Evolutionary conservation across 202 grass and related monocot genomes (phyloP).

Genomic region (Setaria viridis): DNA sequence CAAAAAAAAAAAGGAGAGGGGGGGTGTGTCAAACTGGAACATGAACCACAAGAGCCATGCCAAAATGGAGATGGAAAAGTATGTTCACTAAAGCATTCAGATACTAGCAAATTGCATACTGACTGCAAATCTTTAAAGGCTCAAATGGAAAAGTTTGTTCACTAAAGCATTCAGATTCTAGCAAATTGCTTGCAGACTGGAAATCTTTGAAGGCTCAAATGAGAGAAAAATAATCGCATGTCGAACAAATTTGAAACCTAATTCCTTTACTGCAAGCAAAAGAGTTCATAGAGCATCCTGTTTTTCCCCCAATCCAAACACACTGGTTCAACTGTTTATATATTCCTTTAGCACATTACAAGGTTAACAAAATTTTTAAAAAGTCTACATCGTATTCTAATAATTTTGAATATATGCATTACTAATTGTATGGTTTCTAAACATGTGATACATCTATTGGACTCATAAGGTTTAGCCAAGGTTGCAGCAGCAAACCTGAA

Average conservation of each 20-base stretch:
- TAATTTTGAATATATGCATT: not conserved
- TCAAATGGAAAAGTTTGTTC: conserved; percentile 12
- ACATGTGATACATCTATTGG: not conserved
- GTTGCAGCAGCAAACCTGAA: conserved; percentile 77
- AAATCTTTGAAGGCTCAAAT: conserved; percentile 1
- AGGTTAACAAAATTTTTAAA: conserved; percentile 22
- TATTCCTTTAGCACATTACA: conserved; percentile 3
- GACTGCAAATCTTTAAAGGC: not conserved
- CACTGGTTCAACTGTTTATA: not conserved
- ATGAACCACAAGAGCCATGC: conserved; percentile 9
- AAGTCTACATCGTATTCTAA: not conserved
- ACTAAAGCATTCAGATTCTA: conserved; percentile 25
- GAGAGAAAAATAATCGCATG: not conserved
- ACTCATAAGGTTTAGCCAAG: not conserved
- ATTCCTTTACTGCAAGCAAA: not conserved
- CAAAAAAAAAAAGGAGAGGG: no score
- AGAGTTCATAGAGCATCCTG: not conserved
- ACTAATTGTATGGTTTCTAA: conserved; percentile 15
- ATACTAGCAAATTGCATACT: conserved; percentile 10
- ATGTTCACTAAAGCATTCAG: conserved; percentile 24
- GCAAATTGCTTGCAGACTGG: not conserved
- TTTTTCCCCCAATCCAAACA: not conserved
- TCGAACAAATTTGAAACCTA: not conserved
- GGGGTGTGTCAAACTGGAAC: not conserved
- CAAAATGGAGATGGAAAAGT: conserved; percentile 20